These are phyloP conservation scores for Crithidia expoeki DNA, from an alignment of 208 protist genomes.

Conservation along the genomic window DNA sequence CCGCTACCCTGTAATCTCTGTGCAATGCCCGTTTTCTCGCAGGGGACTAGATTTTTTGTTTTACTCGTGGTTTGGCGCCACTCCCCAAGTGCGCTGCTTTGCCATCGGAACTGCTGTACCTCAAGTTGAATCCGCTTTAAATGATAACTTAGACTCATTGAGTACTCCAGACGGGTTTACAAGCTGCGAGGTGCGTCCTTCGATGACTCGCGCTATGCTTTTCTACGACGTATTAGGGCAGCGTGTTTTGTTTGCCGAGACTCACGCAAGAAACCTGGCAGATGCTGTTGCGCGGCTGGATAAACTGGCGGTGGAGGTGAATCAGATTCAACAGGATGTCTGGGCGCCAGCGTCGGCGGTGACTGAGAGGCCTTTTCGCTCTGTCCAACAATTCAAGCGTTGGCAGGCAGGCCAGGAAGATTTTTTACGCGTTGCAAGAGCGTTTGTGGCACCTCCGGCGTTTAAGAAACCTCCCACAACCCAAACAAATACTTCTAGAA, in stretches of 20 bases:
- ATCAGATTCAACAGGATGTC: constrained; percentile 14
- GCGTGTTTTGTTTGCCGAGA: constrained; percentile 80
- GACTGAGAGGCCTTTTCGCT: constrained; percentile 16
- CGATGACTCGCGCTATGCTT: constrained; percentile 73
- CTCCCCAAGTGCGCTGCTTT: constrained; percentile 64
- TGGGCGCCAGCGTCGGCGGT: background rate
- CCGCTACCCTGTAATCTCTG: constrained; percentile 10
- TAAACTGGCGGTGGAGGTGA: constrained; percentile 43
- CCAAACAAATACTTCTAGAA: background rate
- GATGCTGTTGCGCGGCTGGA: constrained; percentile 48
- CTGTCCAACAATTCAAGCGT: constrained; percentile 3
- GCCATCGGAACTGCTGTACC: constrained; percentile 43
- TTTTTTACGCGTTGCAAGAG: background rate
- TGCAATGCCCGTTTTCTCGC: constrained; percentile 5
- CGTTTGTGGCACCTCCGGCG: background rate
- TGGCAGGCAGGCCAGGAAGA: constrained; percentile 5
- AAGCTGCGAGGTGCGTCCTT: constrained; percentile 15
- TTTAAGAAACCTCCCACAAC: background rate
- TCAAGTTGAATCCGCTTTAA: background rate
- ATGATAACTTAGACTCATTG: background rate
- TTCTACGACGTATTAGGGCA: constrained; percentile 78
- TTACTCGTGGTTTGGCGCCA: constrained; percentile 66
- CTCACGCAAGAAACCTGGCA: constrained; percentile 37
- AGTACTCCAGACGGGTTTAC: constrained; percentile 6
- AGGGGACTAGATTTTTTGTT: constrained; percentile 61